Base-by-base conservation (phyloP, 2,329 filamentous ascomycete genomes). In the Cladosporium sp. region DNA sequence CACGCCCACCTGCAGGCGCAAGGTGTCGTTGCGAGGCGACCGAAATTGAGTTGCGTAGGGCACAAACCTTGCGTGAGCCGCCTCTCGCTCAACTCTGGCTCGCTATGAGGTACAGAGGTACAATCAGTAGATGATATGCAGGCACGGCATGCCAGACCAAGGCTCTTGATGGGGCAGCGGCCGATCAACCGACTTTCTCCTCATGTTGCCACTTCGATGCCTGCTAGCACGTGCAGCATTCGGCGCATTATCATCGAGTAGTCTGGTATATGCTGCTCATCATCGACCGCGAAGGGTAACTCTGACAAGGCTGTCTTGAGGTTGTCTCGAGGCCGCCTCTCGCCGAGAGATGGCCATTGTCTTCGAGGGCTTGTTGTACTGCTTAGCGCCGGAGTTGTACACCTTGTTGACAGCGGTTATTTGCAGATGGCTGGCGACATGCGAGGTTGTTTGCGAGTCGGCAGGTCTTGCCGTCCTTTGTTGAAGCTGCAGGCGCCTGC, bases 1-100 rank as follows among this genome's bases (percentile, higher is more conserved):
- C 60, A 46, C 46, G 49, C 54, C 60, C 49, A 21, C 34, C 8
- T 32, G 49, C 18, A 46, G n/a, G 23, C 32, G 34, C 23, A 63
- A 36, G 46, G 28, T 21, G 34, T 58, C 58, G 60, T 63, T 62
- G 59, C 60, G 60, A 63, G 60, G 60, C 34, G 34, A 56, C 32
- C 49, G 26, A 51, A 25, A 56, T 62, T 62, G 59, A 54, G 43
- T 62, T 62, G 13, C 21, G 21, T 48, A 28, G 43, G 56, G 21
- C 56, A 58, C 36, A 39, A 58, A 46, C 56, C 56, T 58, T 58
- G 56, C 56, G 25, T 58, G 56, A 58, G 56, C 56, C 56, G 56
- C 56, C 56, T 46, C 34, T 36, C 32, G n/a, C 49, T 46, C 23
- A 54, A 63, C 28, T 63, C 59, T 63, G 48, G 59, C 32, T 14